Conservation (phyloP, 1,284 basidiomycete genomes). For the Cutaneotrichosporon cutaneum region DNA sequence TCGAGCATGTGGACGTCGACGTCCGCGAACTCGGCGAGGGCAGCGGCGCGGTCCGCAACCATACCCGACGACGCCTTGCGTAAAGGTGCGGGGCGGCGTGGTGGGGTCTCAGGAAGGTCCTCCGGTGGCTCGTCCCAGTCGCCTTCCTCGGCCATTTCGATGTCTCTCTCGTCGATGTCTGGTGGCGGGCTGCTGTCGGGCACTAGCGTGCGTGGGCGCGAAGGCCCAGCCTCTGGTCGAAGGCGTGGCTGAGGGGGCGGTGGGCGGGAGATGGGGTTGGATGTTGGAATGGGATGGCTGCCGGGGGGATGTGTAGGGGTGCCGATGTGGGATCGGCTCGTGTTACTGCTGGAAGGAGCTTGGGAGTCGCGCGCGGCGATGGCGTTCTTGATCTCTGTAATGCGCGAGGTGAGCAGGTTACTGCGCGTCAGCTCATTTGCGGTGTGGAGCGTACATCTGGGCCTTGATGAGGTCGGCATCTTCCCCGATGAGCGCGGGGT, state of each 20-base stretch:
- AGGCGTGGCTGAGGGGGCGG: neutral
- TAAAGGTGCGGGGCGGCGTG: neutral
- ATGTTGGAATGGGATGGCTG: slow-evolving; percentile 8
- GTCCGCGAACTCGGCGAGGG: slow-evolving; percentile 31
- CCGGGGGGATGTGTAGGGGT: slow-evolving; percentile 7
- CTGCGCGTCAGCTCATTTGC: slow-evolving; percentile 19
- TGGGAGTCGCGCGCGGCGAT: slow-evolving; percentile 25
- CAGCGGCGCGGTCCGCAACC: slow-evolving; percentile 13
- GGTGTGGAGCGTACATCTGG: slow-evolving; percentile 31
- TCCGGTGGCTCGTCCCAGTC: slow-evolving; percentile 10
- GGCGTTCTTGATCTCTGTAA: slow-evolving; percentile 40
- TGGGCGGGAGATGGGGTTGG: neutral
- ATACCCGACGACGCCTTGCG: neutral
- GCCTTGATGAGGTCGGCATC: slow-evolving; percentile 40
- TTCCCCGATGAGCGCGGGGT: slow-evolving; percentile 31
- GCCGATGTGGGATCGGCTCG: neutral
- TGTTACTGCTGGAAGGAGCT: slow-evolving; percentile 34
- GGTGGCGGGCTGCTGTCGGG: slow-evolving; percentile 25
- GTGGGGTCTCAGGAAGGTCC: slow-evolving; percentile 19
- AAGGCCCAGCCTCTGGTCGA: slow-evolving; percentile 16
- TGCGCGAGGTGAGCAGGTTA: slow-evolving; percentile 32
- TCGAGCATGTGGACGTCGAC: slow-evolving; percentile 30
- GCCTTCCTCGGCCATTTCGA: slow-evolving; percentile 34
- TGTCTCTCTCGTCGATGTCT: slow-evolving; percentile 31
- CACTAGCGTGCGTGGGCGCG: neutral